Evolutionary conservation across 352 stramenopile genomes (phyloP).

Genomic region (Pythium rishiriense): DNA sequence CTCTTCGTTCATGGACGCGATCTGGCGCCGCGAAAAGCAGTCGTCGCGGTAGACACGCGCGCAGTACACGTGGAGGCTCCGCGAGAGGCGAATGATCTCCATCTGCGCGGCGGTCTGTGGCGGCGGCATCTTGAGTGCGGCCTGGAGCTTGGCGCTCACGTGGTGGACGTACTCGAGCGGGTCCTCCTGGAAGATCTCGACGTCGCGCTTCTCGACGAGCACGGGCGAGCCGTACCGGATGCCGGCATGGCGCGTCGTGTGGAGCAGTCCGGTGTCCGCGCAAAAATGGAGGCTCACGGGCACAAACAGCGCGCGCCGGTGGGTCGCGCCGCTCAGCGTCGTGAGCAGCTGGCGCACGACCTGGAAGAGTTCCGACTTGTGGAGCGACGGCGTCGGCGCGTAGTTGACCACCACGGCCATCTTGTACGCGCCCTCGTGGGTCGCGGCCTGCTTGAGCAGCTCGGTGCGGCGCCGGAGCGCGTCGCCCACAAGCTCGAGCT

Average conservation of each 20-base stretch:
- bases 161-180: constrained; percentile 68
- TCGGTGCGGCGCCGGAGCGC: constrained; percentile 47
- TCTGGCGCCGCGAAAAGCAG: constrained; percentile 70
- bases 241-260: constrained; percentile 49
- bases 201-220: constrained; percentile 57
- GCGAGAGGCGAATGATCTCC: constrained; percentile 64
- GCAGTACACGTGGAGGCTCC: constrained; percentile 71
- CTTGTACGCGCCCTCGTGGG: constrained; percentile 58
- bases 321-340: constrained; percentile 39
- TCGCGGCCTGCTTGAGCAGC: constrained; percentile 44
- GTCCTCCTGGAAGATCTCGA: constrained; percentile 59
- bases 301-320: constrained; percentile 53
- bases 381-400: constrained; percentile 26
- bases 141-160: constrained; percentile 49
- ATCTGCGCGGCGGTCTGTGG: constrained; percentile 60
- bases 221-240: constrained; percentile 67
- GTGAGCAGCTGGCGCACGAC: constrained; percentile 54
- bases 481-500: constrained; percentile 32
- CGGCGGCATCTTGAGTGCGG: constrained; percentile 61
- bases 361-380: constrained; percentile 52
- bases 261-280: constrained; percentile 43
- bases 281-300: constrained; percentile 70
- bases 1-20: constrained; percentile 80
- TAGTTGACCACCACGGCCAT: constrained; percentile 65
- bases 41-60: constrained; percentile 65